Evolutionary conservation across 2,329 filamentous ascomycete genomes (phyloP).

Genomic region (Talaromyces sp.): DNA sequence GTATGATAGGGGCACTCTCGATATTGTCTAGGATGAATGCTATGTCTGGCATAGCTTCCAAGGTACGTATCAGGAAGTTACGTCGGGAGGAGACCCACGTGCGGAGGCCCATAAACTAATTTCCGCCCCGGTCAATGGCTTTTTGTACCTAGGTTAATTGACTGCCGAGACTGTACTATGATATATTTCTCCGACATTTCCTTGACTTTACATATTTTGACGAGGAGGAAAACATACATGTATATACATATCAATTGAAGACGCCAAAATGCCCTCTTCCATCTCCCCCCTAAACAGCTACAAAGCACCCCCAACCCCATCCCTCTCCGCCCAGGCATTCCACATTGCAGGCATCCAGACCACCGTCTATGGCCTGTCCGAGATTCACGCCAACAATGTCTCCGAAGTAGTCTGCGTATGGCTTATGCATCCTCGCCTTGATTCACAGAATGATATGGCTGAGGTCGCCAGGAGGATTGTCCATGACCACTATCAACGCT

Average conservation of each 20-base stretch:
- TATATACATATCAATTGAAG: not conserved
- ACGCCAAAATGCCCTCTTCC: slow-evolving; percentile 12
- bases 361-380: slow-evolving; percentile 75
- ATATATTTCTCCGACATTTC: not conserved
- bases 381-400: slow-evolving; percentile 58
- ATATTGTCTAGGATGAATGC: not conserved
- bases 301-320: slow-evolving; percentile 20
- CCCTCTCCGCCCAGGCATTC: slow-evolving; percentile 63
- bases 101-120: not conserved
- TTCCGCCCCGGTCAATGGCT: slow-evolving; percentile 1
- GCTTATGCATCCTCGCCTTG: slow-evolving; percentile 79
- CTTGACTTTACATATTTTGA: not conserved
- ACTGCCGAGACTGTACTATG: not conserved
- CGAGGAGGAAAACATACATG: not conserved
- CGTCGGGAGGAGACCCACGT: not conserved
- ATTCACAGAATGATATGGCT: slow-evolving; percentile 69
- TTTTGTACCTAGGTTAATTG: not conserved
- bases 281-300: slow-evolving; percentile 18
- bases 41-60: not conserved
- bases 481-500: slow-evolving; percentile 50
- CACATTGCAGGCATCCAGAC: slow-evolving; percentile 75
- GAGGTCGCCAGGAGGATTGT: slow-evolving; percentile 68
- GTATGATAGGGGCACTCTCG: not conserved
- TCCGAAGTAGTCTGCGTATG: slow-evolving; percentile 72
- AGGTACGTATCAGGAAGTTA: not conserved